Evolutionary conservation across 148 eudicot genomes (phyloP).

Genomic region (Rhododendron vialii): DNA sequence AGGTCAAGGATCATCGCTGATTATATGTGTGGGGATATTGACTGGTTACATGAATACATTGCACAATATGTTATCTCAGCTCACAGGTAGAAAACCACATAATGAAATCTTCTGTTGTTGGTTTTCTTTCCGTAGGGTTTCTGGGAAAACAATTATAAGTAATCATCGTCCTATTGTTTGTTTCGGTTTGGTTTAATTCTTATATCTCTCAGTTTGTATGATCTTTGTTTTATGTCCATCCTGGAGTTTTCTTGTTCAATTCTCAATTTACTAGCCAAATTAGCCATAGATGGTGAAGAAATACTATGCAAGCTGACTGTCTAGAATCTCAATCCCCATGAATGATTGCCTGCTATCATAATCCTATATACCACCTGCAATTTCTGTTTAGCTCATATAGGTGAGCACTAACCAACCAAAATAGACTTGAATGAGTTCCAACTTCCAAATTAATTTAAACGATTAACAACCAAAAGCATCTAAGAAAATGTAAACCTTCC

Average conservation of each 20-base stretch:
- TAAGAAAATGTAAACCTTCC: background rate
- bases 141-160: background rate
- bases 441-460: background rate
- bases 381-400: background rate
- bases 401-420: background rate
- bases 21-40: constrained; percentile 90
- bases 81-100: constrained; percentile 55
- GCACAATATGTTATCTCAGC: constrained; percentile 79
- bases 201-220: background rate
- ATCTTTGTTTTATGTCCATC: background rate
- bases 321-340: background rate
- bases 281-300: background rate
- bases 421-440: background rate
- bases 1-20: constrained; percentile 94
- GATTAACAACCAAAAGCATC: background rate
- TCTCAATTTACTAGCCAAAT: background rate
- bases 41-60: constrained; percentile 85
- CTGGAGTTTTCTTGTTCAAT: background rate
- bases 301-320: background rate
- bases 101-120: background rate
- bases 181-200: background rate
- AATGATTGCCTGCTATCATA: background rate
- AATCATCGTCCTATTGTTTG: background rate
- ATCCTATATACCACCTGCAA: background rate
- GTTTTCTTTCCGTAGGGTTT: background rate